Percentiles rank a stretch among this genome's conserved stretches.
These are phyloP conservation scores for Suhomyces emberorum DNA, from an alignment of 805 yeast species.

Conservation along the genomic window DNA sequence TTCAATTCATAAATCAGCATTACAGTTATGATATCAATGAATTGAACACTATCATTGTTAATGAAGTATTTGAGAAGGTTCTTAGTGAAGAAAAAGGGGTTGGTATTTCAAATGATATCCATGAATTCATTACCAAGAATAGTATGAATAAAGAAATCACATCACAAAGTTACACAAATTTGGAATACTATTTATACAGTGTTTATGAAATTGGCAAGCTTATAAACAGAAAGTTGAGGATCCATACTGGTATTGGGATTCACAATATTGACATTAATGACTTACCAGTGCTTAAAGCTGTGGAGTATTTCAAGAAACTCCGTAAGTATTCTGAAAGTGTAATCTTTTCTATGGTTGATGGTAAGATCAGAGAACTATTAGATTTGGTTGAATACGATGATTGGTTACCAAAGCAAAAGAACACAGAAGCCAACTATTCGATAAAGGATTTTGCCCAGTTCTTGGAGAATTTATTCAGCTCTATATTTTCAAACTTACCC, in stretches of 20 bases:
- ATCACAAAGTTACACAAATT: conserved; percentile 82
- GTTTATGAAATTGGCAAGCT: conserved; percentile 62
- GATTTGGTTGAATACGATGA: conserved; percentile 80
- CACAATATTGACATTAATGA: conserved; percentile 40
- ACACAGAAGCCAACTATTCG: conserved; percentile 65
- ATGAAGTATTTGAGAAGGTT: conserved; percentile 64
- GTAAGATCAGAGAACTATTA: conserved; percentile 71
- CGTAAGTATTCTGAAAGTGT: conserved; percentile 74
- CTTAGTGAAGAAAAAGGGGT: conserved; percentile 46
- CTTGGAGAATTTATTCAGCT: conserved; percentile 77
- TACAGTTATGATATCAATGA: conserved; percentile 62
- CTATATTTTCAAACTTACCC: conserved; percentile 82
- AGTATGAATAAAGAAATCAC: conserved; percentile 83
- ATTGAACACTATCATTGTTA: conserved; percentile 53
- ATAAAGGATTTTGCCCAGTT: conserved; percentile 83
- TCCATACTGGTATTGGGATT: conserved; percentile 37
- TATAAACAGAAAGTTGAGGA: conserved; percentile 34
- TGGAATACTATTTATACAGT: conserved; percentile 81
- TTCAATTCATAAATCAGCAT: conserved; percentile 62
- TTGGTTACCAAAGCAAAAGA: conserved; percentile 58
- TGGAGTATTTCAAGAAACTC: conserved; percentile 52
- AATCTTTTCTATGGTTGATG: conserved; percentile 78
- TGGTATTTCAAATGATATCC: conserved; percentile 57
- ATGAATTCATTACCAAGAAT: conserved; percentile 57
- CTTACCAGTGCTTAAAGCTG: conserved; percentile 45